Conservation (phyloP, 2,329 filamentous ascomycete genomes). For the Xylogone sp. region DNA sequence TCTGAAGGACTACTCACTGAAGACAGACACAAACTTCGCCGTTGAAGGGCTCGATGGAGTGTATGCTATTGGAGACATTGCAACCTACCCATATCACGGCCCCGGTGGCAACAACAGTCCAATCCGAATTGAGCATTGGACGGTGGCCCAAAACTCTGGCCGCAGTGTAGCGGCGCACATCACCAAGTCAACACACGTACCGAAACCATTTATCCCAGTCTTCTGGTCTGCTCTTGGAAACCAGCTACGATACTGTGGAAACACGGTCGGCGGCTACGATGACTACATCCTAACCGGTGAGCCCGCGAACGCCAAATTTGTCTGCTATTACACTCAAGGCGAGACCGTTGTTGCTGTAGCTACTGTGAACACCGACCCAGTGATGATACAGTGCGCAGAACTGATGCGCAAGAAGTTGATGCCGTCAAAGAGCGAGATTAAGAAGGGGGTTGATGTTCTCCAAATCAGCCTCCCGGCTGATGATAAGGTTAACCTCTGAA, state of each 20-base stretch:
- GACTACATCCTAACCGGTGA: constrained; percentile 78
- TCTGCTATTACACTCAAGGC: constrained; percentile 83
- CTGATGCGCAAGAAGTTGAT: constrained; percentile 81
- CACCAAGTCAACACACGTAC: constrained; percentile 54
- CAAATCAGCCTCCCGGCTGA: constrained; percentile 20
- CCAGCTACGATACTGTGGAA: constrained; percentile 91
- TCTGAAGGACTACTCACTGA: constrained; percentile 80
- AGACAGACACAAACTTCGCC: constrained; percentile 74
- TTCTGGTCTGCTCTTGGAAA: constrained; percentile 94
- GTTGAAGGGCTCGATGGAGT: constrained; percentile 76
- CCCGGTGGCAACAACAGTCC: constrained; percentile 68
- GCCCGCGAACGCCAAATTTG: constrained; percentile 74
- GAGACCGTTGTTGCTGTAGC: constrained; percentile 87
- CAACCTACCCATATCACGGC: constrained; percentile 89
- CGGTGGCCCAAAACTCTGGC: constrained; percentile 92
- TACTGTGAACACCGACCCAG: constrained; percentile 85
- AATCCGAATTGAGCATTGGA: constrained; percentile 95
- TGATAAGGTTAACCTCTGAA: too few species aligned
- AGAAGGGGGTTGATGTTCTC: constrained; percentile 47
- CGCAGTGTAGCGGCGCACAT: constrained; percentile 77
- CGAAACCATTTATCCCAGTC: constrained; percentile 79
- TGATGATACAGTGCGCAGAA: constrained; percentile 78
- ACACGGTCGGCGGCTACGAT: constrained; percentile 78
- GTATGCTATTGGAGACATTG: constrained; percentile 93
- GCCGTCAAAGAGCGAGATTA: constrained; percentile 74